phyloP scores from a whole-genome alignment of 768 basidiomycete species.

The Termitomyces bulborhizus region DNA sequence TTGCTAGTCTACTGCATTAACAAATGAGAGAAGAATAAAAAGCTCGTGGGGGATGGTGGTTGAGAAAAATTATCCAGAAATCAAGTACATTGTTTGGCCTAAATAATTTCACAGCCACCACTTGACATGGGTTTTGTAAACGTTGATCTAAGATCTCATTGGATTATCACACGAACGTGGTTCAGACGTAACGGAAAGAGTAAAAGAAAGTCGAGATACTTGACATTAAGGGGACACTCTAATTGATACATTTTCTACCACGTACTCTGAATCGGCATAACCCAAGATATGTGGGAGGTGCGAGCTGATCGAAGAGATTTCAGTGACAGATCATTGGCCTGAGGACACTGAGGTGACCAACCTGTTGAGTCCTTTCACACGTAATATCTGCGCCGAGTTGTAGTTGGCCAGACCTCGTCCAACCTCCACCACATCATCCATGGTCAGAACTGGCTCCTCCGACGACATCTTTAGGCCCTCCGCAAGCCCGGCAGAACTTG shows the following conservation, averaged over 20 bases:
- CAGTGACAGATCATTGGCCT: conserved; percentile 5
- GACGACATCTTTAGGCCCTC: conserved; percentile 17
- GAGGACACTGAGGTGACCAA: conserved; percentile 21
- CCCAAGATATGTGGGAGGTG: conserved; percentile 76
- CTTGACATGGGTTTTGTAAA: not conserved
- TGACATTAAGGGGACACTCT: conserved; percentile 39
- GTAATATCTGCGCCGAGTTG: conserved; percentile 86
- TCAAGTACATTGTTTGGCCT: conserved; percentile 25
- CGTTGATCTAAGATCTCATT: conserved; percentile 12
- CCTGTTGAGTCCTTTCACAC: conserved; percentile 91
- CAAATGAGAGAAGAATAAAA: conserved; percentile 23
- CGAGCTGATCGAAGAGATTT: conserved; percentile 43
- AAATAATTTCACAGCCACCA: conserved; percentile 45
- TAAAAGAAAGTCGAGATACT: not conserved
- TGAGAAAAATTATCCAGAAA: conserved; percentile 27
- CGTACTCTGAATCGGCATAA: conserved; percentile 95
- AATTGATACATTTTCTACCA: conserved; percentile 92
- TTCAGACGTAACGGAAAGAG: not conserved
- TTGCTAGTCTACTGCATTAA: conserved; percentile 34
- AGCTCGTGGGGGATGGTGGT: conserved; percentile 20
- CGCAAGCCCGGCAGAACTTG: conserved; percentile 24
- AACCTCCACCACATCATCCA: conserved; percentile 74
- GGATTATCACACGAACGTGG: conserved; percentile 16
- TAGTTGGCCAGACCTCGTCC: conserved; percentile 95
- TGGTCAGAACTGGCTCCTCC: conserved; percentile 22